Evolutionary conservation across 306 rosid genomes (phyloP).

Genomic region (Bauhinia variegata): DNA sequence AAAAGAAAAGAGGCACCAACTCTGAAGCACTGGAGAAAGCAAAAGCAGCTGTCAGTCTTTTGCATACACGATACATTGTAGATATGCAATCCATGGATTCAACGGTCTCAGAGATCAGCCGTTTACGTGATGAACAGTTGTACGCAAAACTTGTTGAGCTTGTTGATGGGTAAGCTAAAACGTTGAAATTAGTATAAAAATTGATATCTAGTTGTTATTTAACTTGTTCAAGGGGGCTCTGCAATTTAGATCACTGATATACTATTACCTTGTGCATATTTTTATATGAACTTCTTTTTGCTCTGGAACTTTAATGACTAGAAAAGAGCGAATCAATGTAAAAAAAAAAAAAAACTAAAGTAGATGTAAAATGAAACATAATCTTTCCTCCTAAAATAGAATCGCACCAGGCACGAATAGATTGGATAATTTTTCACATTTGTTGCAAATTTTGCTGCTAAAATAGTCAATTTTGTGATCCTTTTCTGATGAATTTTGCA

Average conservation of each 20-base stretch:
- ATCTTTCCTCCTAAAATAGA: no score
- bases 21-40: conserved; percentile 86
- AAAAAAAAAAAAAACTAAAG: no score
- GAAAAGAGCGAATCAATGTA: no score
- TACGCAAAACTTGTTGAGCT: conserved; percentile 88
- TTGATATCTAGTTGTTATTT: conserved; percentile 12
- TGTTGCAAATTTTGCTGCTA: no score
- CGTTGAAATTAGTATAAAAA: conserved; percentile 21
- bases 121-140: conserved; percentile 81
- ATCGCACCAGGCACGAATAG: no score
- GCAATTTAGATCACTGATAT: neutral
- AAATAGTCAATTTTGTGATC: no score
- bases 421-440: no score
- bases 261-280: no score
- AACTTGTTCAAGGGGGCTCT: conserved; percentile 7
- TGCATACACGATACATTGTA: conserved; percentile 95
- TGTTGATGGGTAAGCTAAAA: conserved; percentile 73
- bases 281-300: no score
- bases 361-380: no score
- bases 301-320: no score
- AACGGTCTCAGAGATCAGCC: conserved; percentile 87
- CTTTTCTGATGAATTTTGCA: no score
- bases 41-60: conserved; percentile 87
- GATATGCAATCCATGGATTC: conserved; percentile 99
- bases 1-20: conserved; percentile 66